Percentiles rank a stretch among this genome's conserved stretches.
Evolutionary conservation across 768 basidiomycete species (phyloP).

Genomic region (Gyrodon lividus): DNA sequence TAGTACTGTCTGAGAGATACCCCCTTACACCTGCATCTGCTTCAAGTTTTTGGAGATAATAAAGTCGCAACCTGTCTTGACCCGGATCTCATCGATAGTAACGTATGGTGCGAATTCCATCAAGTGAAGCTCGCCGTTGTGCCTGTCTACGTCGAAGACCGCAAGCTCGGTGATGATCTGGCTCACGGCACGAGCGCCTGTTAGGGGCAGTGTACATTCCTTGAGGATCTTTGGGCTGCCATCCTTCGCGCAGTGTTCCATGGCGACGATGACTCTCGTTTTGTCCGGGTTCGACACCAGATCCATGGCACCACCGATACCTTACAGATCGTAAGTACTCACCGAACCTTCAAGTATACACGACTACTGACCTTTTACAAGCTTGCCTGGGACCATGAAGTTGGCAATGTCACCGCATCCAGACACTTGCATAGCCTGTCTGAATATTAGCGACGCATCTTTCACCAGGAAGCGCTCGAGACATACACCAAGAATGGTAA

Average conservation of each 20-base stretch:
- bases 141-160: constrained; percentile 80
- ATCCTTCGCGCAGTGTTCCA: constrained; percentile 84
- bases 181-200: constrained; percentile 81
- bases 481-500: constrained; percentile 82
- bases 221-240: constrained; percentile 81
- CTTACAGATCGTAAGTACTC: constrained; percentile 31
- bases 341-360: background rate
- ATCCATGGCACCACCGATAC: constrained; percentile 91
- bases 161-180: constrained; percentile 87
- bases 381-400: constrained; percentile 93
- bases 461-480: too few relatives aligned
- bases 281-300: constrained; percentile 89
- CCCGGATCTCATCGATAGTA: constrained; percentile 73
- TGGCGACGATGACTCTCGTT: constrained; percentile 81
- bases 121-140: constrained; percentile 64
- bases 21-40: constrained; percentile 37
- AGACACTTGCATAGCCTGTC: constrained; percentile 86
- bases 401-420: constrained; percentile 88
- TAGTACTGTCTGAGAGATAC: too few relatives aligned
- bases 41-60: constrained; percentile 52
- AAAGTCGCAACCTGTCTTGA: constrained; percentile 83
- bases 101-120: constrained; percentile 78
- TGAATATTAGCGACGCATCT: background rate
- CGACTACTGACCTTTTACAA: constrained; percentile 57
- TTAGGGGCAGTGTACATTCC: constrained; percentile 75